Conservation (phyloP, 2,329 filamentous ascomycete genomes). For the Fulvia fulva region DNA sequence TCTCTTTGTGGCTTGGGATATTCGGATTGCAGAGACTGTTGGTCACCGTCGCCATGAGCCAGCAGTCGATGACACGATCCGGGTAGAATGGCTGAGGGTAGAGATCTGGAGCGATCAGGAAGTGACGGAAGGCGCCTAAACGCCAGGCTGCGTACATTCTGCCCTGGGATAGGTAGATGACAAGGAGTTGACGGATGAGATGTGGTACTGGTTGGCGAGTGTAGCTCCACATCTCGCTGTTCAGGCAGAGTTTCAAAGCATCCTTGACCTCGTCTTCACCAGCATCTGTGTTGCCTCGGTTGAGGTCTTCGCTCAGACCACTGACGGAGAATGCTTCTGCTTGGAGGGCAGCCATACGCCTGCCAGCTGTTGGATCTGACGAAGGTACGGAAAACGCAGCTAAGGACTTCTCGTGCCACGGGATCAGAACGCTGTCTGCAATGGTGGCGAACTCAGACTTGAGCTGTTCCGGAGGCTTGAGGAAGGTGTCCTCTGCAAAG, state of each 20-base stretch:
- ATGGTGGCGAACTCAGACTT: slow-evolving; percentile 18
- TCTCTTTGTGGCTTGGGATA: slow-evolving; percentile 16
- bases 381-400: slow-evolving; percentile 18
- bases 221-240: slow-evolving; percentile 43
- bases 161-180: slow-evolving; percentile 43
- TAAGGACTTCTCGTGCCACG: slow-evolving; percentile 22
- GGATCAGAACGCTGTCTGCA: slow-evolving; percentile 18
- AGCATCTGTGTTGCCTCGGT: slow-evolving; percentile 23
- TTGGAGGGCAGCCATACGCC: slow-evolving; percentile 24
- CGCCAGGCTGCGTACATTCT: slow-evolving; percentile 48
- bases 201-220: slow-evolving; percentile 54
- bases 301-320: slow-evolving; percentile 23
- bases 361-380: slow-evolving; percentile 17
- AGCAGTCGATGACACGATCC: slow-evolving; percentile 50
- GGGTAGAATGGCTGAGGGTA: slow-evolving; percentile 51
- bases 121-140: slow-evolving; percentile 50
- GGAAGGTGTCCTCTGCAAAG: slow-evolving; percentile 41
- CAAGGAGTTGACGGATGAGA: slow-evolving; percentile 52
- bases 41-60: slow-evolving; percentile 23
- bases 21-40: slow-evolving; percentile 22
- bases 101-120: slow-evolving; percentile 49
- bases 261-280: slow-evolving; percentile 26
- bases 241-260: slow-evolving; percentile 29
- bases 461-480: slow-evolving; percentile 30
- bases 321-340: slow-evolving; percentile 26